A percentile compares a stretch with the other conserved stretches of the same genome.
Evolutionary conservation across 2,329 filamentous ascomycete species (phyloP).

Genomic region (Pseudogymnoascus sp.): DNA sequence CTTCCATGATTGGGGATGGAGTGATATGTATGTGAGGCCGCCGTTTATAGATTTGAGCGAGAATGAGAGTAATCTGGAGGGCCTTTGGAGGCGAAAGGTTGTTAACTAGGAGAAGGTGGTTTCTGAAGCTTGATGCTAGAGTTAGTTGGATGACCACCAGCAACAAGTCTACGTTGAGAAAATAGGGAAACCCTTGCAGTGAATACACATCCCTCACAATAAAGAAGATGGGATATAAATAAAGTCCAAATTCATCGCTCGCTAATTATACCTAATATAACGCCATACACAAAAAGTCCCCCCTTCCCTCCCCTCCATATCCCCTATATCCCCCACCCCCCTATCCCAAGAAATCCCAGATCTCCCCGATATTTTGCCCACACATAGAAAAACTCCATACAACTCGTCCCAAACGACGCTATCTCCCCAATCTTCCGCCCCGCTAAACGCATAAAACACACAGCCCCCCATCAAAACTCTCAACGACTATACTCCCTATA

Average conservation of each 20-base stretch:
- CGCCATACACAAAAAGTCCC: not conserved
- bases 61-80: not conserved
- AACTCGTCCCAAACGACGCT: not conserved
- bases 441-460: not conserved
- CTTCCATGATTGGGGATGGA: not conserved
- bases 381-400: not conserved
- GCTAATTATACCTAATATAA: not conserved
- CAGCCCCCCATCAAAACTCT: not conserved
- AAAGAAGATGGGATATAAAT: not conserved
- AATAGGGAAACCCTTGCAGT: not conserved
- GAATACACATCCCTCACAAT: not conserved
- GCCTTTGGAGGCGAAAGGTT: not conserved
- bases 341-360: not conserved
- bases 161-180: too few relatives aligned
- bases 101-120: not conserved
- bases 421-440: not conserved
- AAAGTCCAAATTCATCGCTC: not conserved
- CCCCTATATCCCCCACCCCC: not conserved
- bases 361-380: not conserved
- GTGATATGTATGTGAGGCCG: not conserved
- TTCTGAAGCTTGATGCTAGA: not conserved
- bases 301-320: not conserved
- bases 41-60: not conserved
- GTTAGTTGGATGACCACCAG: too few relatives aligned
- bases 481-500: conserved; percentile 4